These are phyloP conservation scores for Yamadazyma takamatsuzukensis DNA, from an alignment of 805 yeast species.

Conservation along the genomic window DNA sequence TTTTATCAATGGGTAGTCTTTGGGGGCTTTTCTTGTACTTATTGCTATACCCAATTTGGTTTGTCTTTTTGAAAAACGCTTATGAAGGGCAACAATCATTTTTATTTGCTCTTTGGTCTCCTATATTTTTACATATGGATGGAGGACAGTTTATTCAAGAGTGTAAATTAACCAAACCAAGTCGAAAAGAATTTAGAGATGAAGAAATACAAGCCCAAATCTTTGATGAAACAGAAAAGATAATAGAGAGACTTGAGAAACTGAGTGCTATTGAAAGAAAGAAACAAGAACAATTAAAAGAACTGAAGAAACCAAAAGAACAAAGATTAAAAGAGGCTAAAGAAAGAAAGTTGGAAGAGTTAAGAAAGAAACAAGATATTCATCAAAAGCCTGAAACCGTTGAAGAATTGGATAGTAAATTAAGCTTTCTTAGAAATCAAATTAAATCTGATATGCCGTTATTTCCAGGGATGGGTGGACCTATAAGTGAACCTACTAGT, in stretches of 20 bases:
- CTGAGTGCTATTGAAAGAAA: constrained; percentile 68
- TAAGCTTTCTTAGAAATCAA: constrained; percentile 15
- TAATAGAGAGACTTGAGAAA: constrained; percentile 62
- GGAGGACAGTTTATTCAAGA: constrained; percentile 76
- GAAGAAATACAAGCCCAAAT: constrained; percentile 55
- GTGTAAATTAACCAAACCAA: constrained; percentile 50
- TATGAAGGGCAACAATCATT: constrained; percentile 77
- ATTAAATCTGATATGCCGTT: constrained; percentile 13
- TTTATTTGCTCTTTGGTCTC: constrained; percentile 65
- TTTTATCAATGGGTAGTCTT: constrained; percentile 71
- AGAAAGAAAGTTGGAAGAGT: constrained; percentile 14
- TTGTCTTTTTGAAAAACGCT: constrained; percentile 74
- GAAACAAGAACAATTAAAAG: constrained; percentile 18
- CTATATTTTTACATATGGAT: constrained; percentile 56
- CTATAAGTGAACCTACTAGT: constrained; percentile 10
- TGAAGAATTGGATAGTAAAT: constrained; percentile 34
- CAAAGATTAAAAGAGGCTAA: constrained; percentile 16
- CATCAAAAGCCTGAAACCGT: constrained; percentile 30
- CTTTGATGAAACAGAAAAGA: constrained; percentile 56
- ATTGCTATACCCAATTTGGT: constrained; percentile 75
- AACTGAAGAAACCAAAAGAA: constrained; percentile 14
- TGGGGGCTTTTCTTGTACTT: constrained; percentile 58
- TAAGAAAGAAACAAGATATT: constrained; percentile 21
- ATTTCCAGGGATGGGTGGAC: constrained; percentile 12
- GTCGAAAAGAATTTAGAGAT: constrained; percentile 66